phyloP scores from a whole-genome alignment of 1,284 basidiomycete genomes.

The Apiotrichum mycotoxinovorans region DNA sequence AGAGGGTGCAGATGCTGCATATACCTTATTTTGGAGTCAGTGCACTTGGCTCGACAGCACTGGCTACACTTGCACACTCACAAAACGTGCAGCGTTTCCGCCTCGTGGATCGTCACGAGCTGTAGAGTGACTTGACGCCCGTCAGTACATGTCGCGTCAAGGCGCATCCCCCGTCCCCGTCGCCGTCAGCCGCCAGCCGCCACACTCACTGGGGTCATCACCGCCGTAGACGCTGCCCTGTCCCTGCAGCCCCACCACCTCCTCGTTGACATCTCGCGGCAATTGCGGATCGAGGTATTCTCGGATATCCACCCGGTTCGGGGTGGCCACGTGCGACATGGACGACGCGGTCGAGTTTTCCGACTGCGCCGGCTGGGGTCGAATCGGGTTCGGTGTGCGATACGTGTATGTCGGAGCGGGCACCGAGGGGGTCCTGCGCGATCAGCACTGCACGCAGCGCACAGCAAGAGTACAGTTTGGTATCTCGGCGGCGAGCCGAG shows the following conservation, averaged over 20 bases:
- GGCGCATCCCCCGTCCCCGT: no score
- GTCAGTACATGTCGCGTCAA: neutral
- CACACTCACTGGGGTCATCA: slow-evolving; percentile 12
- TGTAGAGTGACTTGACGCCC: slow-evolving; percentile 8
- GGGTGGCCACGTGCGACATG: neutral
- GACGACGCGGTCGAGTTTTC: neutral
- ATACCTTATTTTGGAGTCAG: neutral
- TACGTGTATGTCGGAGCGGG: neutral
- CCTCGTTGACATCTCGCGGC: neutral
- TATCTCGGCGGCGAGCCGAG: no score
- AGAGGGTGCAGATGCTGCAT: slow-evolving; percentile 19
- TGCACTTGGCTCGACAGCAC: neutral
- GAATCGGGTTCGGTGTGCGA: neutral
- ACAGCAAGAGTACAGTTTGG: neutral
- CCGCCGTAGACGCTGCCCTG: neutral
- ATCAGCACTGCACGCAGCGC: neutral
- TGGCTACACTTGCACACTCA: neutral
- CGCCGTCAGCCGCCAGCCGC: no score
- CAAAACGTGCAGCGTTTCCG: slow-evolving; percentile 7
- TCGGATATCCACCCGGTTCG: slow-evolving; percentile 1
- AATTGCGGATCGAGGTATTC: slow-evolving; percentile 1
- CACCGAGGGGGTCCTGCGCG: neutral
- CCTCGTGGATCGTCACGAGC: slow-evolving; percentile 13
- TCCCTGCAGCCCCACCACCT: neutral
- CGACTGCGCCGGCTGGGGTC: neutral